A percentile compares a stretch with the other conserved stretches of the same genome.
Conservation (phyloP, 2,329 filamentous ascomycete genomes). For the Fusarium newnesense region DNA sequence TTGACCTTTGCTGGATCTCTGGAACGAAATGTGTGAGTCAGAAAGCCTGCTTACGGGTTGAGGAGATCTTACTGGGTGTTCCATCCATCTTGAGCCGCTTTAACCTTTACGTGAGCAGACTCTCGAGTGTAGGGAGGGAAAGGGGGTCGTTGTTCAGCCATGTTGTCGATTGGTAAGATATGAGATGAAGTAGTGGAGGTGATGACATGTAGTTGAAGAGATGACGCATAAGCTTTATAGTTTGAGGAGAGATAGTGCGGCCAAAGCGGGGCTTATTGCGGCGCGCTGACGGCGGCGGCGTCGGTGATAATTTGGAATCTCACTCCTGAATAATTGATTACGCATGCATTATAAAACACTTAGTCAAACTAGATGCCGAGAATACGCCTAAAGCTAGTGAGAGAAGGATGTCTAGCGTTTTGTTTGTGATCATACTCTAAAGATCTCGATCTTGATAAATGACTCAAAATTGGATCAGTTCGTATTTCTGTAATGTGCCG, state of each 20-base stretch:
- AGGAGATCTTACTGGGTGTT: conserved; percentile 70
- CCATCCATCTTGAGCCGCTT: conserved; percentile 85
- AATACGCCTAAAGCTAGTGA: neutral
- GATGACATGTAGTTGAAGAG: neutral
- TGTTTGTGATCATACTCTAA: no score
- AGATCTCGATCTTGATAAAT: neutral
- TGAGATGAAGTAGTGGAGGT: neutral
- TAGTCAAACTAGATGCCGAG: neutral
- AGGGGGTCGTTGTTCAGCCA: conserved; percentile 50
- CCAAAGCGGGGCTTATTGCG: conserved; percentile 5
- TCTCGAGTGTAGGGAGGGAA: conserved; percentile 79
- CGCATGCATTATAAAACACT: neutral
- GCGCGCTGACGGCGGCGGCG: neutral
- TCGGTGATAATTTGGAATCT: neutral
- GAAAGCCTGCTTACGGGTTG: no score
- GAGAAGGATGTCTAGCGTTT: neutral
- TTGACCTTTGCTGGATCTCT: conserved; percentile 74
- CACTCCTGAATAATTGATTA: neutral
- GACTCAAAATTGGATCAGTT: neutral
- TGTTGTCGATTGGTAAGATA: neutral
- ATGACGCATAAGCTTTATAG: neutral
- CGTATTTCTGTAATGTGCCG: neutral
- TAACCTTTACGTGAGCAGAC: conserved; percentile 80
- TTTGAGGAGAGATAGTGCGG: neutral
- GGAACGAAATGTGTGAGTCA: neutral